phyloP scores from a whole-genome alignment of 345 rosid genomes.

The Anastatica hierochuntica region DNA sequence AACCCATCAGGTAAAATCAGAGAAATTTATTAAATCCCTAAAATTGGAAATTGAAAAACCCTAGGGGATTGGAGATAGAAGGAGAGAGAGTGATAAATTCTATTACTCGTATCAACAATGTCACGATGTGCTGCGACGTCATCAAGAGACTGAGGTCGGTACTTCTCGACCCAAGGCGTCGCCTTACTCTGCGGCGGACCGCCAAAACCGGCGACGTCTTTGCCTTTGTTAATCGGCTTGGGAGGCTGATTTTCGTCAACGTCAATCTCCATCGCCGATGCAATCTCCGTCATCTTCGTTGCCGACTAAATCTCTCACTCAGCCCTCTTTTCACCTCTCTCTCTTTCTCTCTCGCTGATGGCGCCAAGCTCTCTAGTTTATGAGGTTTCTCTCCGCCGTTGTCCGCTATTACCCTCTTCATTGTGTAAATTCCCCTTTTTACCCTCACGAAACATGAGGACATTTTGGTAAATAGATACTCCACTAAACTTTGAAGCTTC shows the following conservation, averaged over 20 bases:
- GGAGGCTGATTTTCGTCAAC: constrained; percentile 29
- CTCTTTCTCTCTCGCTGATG: constrained; percentile 10
- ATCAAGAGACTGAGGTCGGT: constrained; percentile 87
- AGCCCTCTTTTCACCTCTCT: constrained; percentile 4
- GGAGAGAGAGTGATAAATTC: background rate
- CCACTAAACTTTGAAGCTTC: background rate
- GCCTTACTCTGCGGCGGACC: constrained; percentile 36
- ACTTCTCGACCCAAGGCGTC: constrained; percentile 96
- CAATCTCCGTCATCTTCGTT: constrained; percentile 41
- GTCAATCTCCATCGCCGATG: constrained; percentile 75
- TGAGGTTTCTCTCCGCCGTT: too few relatives aligned
- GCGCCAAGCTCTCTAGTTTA: constrained; percentile 30
- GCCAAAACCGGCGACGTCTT: constrained; percentile 33
- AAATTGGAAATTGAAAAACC: constrained; percentile 6
- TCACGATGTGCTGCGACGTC: constrained; percentile 99
- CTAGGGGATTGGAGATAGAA: constrained; percentile 7
- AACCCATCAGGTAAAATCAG: too few relatives aligned
- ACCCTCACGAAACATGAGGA: constrained; percentile 4
- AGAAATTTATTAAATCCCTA: too few relatives aligned
- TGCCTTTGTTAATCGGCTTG: constrained; percentile 38
- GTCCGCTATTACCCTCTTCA: too few relatives aligned
- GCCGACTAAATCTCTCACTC: background rate
- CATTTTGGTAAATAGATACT: background rate
- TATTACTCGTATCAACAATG: constrained; percentile 90
- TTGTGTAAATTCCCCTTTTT: too few relatives aligned